These are phyloP conservation scores for Schizothecium vesticola DNA, from an alignment of 495 filamentous ascomycete species.

Conservation along the genomic window DNA sequence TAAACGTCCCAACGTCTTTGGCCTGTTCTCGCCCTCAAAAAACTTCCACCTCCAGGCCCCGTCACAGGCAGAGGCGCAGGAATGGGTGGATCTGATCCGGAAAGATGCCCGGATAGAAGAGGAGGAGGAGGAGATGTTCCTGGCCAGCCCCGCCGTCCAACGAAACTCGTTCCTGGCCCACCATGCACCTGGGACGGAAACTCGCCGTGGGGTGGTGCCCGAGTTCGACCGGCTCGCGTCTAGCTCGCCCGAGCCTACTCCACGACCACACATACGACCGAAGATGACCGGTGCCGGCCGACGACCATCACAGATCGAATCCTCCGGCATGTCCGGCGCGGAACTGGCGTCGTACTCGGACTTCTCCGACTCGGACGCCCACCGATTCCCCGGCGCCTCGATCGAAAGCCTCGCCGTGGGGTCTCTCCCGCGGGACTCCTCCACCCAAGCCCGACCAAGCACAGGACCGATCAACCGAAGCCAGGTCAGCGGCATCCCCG, in stretches of 20 bases:
- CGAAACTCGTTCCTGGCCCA: constrained; percentile 29
- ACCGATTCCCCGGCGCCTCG: constrained; percentile 37
- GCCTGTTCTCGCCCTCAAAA: constrained; percentile 83
- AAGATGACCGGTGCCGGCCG: constrained; percentile 31
- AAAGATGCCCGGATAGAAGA: constrained; percentile 76
- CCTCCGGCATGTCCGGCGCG: constrained; percentile 66
- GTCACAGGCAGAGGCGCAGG: constrained; percentile 67
- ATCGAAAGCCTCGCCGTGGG: constrained; percentile 40
- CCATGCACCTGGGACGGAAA: neutral
- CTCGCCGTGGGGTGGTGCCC: neutral
- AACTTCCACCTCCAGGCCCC: constrained; percentile 85
- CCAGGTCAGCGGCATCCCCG: constrained; percentile 50
- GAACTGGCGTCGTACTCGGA: constrained; percentile 87
- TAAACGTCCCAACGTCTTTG: constrained; percentile 75
- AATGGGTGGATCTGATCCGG: constrained; percentile 83
- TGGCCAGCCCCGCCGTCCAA: constrained; percentile 53
- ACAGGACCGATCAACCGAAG: constrained; percentile 49
- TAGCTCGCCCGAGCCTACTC: constrained; percentile 60
- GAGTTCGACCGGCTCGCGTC: constrained; percentile 42
- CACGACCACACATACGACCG: constrained; percentile 29
- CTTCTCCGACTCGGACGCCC: constrained; percentile 67
- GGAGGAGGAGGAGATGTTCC: constrained; percentile 72
- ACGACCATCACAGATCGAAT: constrained; percentile 58
- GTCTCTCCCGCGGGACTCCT: constrained; percentile 26
- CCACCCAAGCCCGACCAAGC: constrained; percentile 14